Evolutionary conservation across 2,329 filamentous ascomycete genomes (phyloP), one percentile per base, ranked within the genome.

Genomic region (Elsinoe ampelina): DNA sequence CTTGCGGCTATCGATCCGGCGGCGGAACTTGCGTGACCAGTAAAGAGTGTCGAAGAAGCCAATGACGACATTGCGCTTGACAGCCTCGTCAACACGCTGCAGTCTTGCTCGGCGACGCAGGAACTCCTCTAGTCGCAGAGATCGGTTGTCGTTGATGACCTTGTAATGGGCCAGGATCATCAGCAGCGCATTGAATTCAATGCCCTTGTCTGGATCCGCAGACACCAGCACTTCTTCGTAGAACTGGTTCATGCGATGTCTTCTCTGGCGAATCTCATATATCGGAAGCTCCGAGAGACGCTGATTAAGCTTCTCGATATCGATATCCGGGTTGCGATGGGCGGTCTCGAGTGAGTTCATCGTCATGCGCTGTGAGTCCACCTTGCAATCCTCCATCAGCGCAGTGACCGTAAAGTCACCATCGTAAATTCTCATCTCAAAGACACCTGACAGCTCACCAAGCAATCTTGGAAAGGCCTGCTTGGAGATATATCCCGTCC

Each of bases 81-180:
- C 89, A 63, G 93, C 89, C 71, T 98, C 92, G 65, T 98, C 89
- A 1, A 98, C 92, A 60, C 92, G 86, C 69, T 97, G 92, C 48
- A 98, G 78, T 55, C 92, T 83, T 32, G 91, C 89, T 60, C 92
- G 85, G 36, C 95, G 89, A 58, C 92, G 86, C 57, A 98, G 73
- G 70, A 95, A 98, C 68, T 98, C 93, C 66, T 98, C 93, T 2
- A 98, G 80, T 60, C 59, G 55, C 67, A 98, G 75, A 71, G 90
- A 95, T 77, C 96, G 96, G 75, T 86, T 96, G 71, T 98, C 93
- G 63, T 86, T 95, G 69, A 98, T 98, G 66, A 98, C 90, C 66
- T 97, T 98, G 78, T 98, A 95, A 71, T 98, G 93, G 34, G 95
- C 92, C 58, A 98, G 77, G 59, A 95, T 95, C 86, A 98, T 93